Percentiles rank a stretch among this genome's conserved stretches.
Evolutionary conservation across 257 asterid genomes (phyloP).

Genomic region (Nicotiana paniculata): DNA sequence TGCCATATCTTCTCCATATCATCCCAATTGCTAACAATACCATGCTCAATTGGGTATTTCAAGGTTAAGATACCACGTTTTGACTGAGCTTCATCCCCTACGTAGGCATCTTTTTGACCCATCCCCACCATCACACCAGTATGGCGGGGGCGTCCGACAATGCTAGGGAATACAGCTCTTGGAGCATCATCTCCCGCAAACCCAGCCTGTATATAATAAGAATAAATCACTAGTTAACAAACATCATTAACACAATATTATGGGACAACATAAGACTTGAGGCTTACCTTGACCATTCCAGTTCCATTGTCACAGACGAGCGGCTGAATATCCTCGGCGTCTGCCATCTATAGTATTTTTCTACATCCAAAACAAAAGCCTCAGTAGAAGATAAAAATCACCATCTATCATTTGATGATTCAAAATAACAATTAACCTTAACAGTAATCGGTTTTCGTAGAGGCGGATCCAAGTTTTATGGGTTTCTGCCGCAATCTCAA

Average conservation of each 20-base stretch:
- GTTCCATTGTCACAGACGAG: neutral
- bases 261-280: too few species aligned
- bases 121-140: neutral
- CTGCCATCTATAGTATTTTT: neutral
- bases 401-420: too few species aligned
- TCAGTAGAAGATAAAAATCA: too few species aligned
- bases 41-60: neutral
- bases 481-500: too few species aligned
- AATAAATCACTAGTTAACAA: too few species aligned
- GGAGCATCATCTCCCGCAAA: neutral
- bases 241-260: too few species aligned
- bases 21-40: neutral
- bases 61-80: neutral
- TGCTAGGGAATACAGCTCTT: neutral
- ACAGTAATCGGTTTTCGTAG: too few species aligned
- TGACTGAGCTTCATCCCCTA: neutral
- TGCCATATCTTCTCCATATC: neutral
- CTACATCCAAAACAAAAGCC: too few species aligned
- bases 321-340: neutral
- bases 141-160: neutral
- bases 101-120: neutral
- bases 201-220: neutral
- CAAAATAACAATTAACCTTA: too few species aligned
- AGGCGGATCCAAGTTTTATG: too few species aligned
- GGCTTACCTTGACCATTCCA: neutral